Evolutionary conservation across 768 basidiomycete genomes (phyloP).

Genomic region (Hypsizygus marmoreus): DNA sequence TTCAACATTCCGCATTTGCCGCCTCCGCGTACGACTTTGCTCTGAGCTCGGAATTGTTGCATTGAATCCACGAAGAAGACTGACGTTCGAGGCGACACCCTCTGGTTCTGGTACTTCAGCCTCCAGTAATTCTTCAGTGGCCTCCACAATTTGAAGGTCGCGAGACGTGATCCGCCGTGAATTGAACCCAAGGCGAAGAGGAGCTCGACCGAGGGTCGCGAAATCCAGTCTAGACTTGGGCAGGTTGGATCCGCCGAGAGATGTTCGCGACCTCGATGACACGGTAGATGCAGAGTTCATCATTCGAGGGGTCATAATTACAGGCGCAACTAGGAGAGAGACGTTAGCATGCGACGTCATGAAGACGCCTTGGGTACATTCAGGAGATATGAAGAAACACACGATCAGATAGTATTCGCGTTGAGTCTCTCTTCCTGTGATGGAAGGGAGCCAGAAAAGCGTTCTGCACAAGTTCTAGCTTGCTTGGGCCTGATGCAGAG

Average conservation of each 20-base stretch:
- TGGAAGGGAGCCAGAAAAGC: constrained; percentile 73
- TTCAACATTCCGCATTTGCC: constrained; percentile 81
- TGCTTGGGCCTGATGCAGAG: constrained; percentile 42
- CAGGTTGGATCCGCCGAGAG: constrained; percentile 31
- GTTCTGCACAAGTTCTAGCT: constrained; percentile 66
- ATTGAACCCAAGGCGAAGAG: constrained; percentile 65
- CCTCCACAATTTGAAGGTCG: constrained; percentile 83
- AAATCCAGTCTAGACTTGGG: constrained; percentile 60
- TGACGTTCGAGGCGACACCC: constrained; percentile 71
- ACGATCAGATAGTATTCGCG: constrained; percentile 77
- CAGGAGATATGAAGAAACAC: constrained; percentile 28
- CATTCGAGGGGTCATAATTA: constrained; percentile 89
- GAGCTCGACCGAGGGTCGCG: constrained; percentile 78
- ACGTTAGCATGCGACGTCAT: constrained; percentile 1
- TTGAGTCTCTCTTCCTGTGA: constrained; percentile 67
- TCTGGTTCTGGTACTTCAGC: constrained; percentile 74
- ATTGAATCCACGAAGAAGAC: constrained; percentile 87
- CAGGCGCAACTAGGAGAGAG: constrained; percentile 66
- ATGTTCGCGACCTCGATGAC: constrained; percentile 48
- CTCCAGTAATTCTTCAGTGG: constrained; percentile 72
- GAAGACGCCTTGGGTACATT: constrained; percentile 4
- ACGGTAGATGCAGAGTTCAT: constrained; percentile 71
- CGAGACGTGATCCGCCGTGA: constrained; percentile 75
- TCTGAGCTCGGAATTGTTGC: constrained; percentile 94
- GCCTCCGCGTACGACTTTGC: constrained; percentile 69